phyloP scores from a whole-genome alignment of 2,329 filamentous ascomycete species.

The Xylogone sp. region DNA sequence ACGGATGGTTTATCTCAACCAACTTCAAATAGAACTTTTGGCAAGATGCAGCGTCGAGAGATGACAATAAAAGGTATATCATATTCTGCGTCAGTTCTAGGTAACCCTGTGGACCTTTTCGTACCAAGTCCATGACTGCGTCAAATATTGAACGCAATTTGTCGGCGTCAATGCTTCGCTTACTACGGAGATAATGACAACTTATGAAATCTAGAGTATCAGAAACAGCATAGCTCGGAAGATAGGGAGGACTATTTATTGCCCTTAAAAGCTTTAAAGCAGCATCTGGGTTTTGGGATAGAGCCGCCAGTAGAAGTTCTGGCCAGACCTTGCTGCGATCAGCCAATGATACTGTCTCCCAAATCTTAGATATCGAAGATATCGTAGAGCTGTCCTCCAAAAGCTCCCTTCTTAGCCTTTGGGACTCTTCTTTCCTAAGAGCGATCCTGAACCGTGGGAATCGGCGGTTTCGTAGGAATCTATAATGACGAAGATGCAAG shows the following conservation, averaged over 20 bases:
- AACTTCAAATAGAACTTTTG: conserved; percentile 17
- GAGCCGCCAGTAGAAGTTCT: conserved; percentile 14
- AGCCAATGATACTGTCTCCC: background rate
- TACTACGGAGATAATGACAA: conserved; percentile 10
- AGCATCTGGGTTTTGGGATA: conserved; percentile 13
- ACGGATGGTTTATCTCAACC: conserved; percentile 9
- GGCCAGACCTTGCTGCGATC: conserved; percentile 11
- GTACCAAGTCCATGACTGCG: background rate
- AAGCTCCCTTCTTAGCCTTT: background rate
- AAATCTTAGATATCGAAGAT: background rate
- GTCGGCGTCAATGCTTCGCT: background rate
- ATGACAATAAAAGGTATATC: conserved; percentile 15
- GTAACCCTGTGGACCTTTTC: conserved; percentile 8
- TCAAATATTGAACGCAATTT: background rate
- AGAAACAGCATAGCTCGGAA: conserved; percentile 13
- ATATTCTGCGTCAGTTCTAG: conserved; percentile 13
- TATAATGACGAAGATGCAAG: conserved; percentile 6
- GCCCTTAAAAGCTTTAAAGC: conserved; percentile 18
- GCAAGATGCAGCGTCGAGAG: conserved; percentile 8
- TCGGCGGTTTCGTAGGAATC: background rate
- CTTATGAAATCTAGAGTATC: conserved; percentile 21
- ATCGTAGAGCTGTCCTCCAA: background rate
- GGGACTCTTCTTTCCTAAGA: background rate
- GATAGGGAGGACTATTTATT: conserved; percentile 16
- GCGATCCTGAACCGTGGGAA: background rate